Base-by-base conservation (phyloP, 2,329 filamentous ascomycete species). In the Chaetomium sp. region DNA sequence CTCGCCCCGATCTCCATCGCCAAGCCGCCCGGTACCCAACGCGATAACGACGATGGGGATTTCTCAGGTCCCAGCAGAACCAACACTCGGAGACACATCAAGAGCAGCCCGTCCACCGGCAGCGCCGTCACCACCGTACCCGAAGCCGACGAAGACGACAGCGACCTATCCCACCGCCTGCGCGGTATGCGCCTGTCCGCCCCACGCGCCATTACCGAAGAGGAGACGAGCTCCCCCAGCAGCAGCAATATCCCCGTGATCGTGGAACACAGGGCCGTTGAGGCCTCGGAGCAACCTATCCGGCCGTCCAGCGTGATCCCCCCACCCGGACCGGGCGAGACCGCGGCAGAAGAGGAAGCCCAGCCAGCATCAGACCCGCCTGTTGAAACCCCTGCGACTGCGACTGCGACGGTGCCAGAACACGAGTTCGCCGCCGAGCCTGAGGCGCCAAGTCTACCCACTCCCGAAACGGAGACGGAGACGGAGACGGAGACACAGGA, bases 71-170 rank as follows among this genome's bases (percentile, higher is more conserved):
- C 55, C 8, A 60, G 82, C 52, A 76, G 77, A 62, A 84, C 86
- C 52, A 95, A 89, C 65, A 92, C 89, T 5, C 85, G 91, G 67
- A 81, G 90, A 60, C 90, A 96, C 69, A 86, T 83, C 62, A 79
- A 89, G 64, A 88, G 89, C 69, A 91, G 86, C 61, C 87, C 88
- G 32, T 92, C 88, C 11, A 86, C 87, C 11, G 86, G 88, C 49
- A 89, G 86, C 52, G 81, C 86, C 4, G 87, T 96, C 19, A 84
- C 85, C 1, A 94, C 89, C 0, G 90, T 95, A 11, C 79, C 89
- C 38, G 90, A 95, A 68, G 84, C 89, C 49, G 85, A 88, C 54
- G 90, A 95, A 65, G 91, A 95, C 58, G 83, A 87, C 14, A 71
- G 73, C 3, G 73, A 76, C 32, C 69, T 79, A 27, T 70, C 75